Base-by-base conservation (phyloP, 768 basidiomycete species). In the Mycena albidolilacea region DNA sequence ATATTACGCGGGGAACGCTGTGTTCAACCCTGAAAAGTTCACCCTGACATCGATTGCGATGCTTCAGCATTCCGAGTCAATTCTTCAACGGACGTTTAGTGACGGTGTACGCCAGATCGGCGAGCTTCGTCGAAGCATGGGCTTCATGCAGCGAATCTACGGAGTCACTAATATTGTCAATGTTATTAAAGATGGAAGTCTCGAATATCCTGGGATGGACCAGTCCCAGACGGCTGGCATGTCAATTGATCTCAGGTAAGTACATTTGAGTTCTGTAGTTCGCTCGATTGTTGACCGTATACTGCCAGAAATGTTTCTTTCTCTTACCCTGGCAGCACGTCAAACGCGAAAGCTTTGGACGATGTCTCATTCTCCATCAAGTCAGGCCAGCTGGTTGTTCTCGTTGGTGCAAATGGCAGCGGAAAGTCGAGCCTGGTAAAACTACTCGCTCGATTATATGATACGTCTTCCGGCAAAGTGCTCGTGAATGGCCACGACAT, bases 361-460 rank as follows among this genome's bases (percentile, higher is more conserved):
- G 77, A 83, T 23, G 78, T 90, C 7, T 85, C 86, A 0, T 80
- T 90, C 21, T 79, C 73, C 5, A 86, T 91, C 62, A 79, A 84
- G 19, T 78, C 87, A 0, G 88, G 88, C 2, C 82, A 86, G 37
- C 81, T 90, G 14, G 86, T 88, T 19, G 86, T 90, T 43, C 81
- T 91, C n/a, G 90, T 91, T 8, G 90, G 90, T 37, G 80, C 80
- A 2, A 91, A 91, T 72, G 90, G 90, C 7, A 86, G 85, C 64
- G 89, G 89, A 1, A 90, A 90, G 72, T 86, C 87, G 5, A 88
- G 89, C 0, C 72, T 90, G 21, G 79, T 90, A 19, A 88, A 88
- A 57, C 79, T 91, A 14, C 78, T 91, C 5, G 82, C 88, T 0
- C 81, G 88, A 0, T 76, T 90, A 5, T 90, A 87, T 75, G 86